A percentile compares a stretch with the other conserved stretches of the same genome.
Conservation (phyloP, 768 basidiomycete genomes). For the Suillus spraguei region DNA sequence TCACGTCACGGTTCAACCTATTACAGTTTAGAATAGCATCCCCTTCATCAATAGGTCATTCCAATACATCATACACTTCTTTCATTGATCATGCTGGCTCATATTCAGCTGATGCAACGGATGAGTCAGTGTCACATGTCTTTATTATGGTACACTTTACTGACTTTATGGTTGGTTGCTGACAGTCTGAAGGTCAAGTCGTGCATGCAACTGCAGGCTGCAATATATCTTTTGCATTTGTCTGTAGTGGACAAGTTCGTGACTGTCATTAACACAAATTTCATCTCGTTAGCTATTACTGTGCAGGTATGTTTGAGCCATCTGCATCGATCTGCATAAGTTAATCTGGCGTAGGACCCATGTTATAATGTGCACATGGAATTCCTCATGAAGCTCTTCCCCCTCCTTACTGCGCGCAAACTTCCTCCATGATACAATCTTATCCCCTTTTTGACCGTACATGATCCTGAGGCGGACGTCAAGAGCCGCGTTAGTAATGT, state of each 20-base stretch:
- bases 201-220: conserved; percentile 83
- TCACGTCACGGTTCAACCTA: too few species aligned
- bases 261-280: conserved; percentile 56
- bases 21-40: too few species aligned
- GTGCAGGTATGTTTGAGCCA: conserved; percentile 65
- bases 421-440: conserved; percentile 76
- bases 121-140: conserved; percentile 46
- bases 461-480: conserved; percentile 89
- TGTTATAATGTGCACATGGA: conserved; percentile 82
- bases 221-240: conserved; percentile 78
- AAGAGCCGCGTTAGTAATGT: conserved; percentile 54
- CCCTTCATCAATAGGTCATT: too few species aligned
- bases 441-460: conserved; percentile 85
- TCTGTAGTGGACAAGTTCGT: conserved; percentile 61
- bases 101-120: conserved; percentile 52
- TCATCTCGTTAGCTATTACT: conserved; percentile 69
- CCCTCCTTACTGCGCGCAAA: conserved; percentile 63
- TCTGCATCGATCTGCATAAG: background rate
- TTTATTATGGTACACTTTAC: background rate
- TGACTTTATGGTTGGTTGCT: conserved; percentile 17
- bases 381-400: conserved; percentile 77
- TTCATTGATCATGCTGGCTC: conserved; percentile 73
- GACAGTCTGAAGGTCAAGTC: conserved; percentile 63
- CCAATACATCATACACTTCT: too few species aligned
- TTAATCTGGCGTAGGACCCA: conserved; percentile 60